Evolutionary conservation across 1,284 basidiomycete species (phyloP), one percentile per base, ranked within the genome.

Genomic region (Fomitiporia mediterranea): DNA sequence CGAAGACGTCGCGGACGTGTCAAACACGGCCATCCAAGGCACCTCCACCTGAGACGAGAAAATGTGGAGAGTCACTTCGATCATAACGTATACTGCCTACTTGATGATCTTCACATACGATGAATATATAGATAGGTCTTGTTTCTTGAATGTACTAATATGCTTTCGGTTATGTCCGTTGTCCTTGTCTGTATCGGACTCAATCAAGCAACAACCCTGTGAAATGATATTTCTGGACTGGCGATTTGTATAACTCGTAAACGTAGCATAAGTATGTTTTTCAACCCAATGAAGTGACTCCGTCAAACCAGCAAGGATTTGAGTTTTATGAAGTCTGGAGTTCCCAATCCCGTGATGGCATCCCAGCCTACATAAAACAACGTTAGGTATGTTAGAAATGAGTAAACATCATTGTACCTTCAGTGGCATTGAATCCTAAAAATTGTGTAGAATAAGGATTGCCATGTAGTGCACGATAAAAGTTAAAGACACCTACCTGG

Each of bases 361-460:
- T 60, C 58, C 58, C 54, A 60, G 6, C 58, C 58, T 60, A 9
- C 2, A 1, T 34, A 25, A 25, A 43, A 43, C 21, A 35, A 28
- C 19, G 19, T 34, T 49, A 43, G 19, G 7, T 30, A 23, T 28
- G 30, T 3, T 17, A 1, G 35, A 34, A 11, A 21, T 17, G 7
- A 25, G 7, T 2, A 34, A 17, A 27, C 7, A n/a, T 32, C 7
- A 25, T 19, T 19, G 28, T 42, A 53, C 61, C 61, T 40, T 49
- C 46, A 4, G 59, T 58, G 17, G 61, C 61, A 21, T 60, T 61
- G 48, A 60, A 62, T 8, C 57, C 57, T 56, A 27, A 13, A 19
- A 43, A 15, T 13, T 9, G 44, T 15, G 6, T 25, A 25, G n/a
- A 27, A 50, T 32, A 15, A 30, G 19, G 9, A 32, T 51, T 27